Conservation (phyloP, 441 rosid genomes). For the Brassica hybrid region DNA sequence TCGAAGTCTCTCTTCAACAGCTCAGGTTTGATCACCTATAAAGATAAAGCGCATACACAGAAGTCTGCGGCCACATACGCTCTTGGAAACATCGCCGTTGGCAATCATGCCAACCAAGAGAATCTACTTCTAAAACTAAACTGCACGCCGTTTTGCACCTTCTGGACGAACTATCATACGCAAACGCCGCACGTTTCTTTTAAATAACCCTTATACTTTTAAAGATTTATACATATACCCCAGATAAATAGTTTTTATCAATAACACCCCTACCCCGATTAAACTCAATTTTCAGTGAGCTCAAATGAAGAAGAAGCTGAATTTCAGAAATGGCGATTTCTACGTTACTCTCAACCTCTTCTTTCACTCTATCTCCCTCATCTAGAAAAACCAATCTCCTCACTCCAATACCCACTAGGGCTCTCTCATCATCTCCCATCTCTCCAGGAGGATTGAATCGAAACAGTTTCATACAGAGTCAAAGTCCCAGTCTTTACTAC, state of each 20-base stretch:
- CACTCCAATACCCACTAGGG: constrained; percentile 22
- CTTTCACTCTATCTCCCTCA: constrained; percentile 42
- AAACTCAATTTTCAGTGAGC: neutral
- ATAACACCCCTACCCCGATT: neutral
- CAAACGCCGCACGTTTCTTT: neutral
- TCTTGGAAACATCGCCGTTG: too few relatives aligned
- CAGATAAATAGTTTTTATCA: neutral
- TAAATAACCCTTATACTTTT: neutral
- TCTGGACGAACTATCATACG: too few relatives aligned
- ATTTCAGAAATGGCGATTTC: constrained; percentile 54
- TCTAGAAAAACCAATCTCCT: constrained; percentile 46
- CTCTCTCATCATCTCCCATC: too few relatives aligned
- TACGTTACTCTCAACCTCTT: constrained; percentile 45
- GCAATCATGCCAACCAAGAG: too few relatives aligned
- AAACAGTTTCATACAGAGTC: constrained; percentile 25
- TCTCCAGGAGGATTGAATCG: neutral
- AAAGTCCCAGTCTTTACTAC: constrained; percentile 15
- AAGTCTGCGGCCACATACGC: neutral
- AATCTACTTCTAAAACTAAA: too few relatives aligned
- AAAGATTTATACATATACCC: neutral
- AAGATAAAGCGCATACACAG: neutral
- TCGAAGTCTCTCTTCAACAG: constrained; percentile 84
- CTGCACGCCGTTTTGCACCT: too few relatives aligned
- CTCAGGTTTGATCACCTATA: constrained; percentile 80
- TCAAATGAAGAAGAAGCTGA: too few relatives aligned